Conservation (phyloP, 2,329 filamentous ascomycete species). For the Verticillium dahliae region DNA sequence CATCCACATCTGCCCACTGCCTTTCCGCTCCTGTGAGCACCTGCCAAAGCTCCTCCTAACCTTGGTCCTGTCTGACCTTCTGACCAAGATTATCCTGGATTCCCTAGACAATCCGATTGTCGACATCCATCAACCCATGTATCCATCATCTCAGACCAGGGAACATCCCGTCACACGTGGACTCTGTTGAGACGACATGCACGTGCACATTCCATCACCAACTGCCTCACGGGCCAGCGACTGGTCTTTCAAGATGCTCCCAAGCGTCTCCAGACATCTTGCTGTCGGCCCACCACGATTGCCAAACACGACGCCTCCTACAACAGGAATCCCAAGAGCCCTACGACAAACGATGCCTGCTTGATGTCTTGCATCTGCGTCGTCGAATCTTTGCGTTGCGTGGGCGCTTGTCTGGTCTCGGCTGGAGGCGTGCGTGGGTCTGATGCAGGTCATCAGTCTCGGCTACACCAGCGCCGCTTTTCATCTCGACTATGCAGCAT, state of each 20-base stretch:
- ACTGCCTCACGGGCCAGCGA: background rate
- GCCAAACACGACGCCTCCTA: too few species aligned
- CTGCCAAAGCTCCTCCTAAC: background rate
- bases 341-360: background rate
- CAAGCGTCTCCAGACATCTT: background rate
- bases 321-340: too few species aligned
- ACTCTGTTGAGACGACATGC: background rate
- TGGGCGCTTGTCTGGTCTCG: background rate
- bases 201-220: background rate
- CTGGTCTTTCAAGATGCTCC: background rate
- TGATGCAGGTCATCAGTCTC: background rate
- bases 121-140: background rate
- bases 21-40: background rate
- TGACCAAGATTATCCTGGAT: background rate
- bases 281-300: background rate
- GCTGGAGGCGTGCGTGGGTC: background rate
- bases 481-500: background rate
- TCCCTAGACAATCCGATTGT: background rate
- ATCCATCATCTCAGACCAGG: conserved; percentile 1
- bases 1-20: background rate
- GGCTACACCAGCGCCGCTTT: background rate
- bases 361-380: background rate
- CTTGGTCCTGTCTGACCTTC: background rate
- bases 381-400: too few species aligned
- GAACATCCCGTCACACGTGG: conserved; percentile 1